Percentiles rank a stretch among this genome's conserved stretches.
These are phyloP conservation scores for Strigomonas oncopelti DNA, from an alignment of 208 protist genomes.

Conservation along the genomic window DNA sequence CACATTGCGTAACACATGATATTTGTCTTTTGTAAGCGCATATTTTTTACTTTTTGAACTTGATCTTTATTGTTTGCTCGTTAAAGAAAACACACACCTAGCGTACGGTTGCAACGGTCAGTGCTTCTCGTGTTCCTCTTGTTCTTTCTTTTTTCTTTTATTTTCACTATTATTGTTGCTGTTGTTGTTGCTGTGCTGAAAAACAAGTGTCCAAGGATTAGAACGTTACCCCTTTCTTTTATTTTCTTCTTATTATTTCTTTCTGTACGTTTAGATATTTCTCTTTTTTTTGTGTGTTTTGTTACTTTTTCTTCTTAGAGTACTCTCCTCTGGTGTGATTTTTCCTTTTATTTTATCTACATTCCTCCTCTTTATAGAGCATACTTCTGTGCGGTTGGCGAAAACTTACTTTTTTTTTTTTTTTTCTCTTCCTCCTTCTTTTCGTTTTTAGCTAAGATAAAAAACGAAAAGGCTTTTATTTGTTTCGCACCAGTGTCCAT, in stretches of 20 bases:
- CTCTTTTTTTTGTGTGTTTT: neutral
- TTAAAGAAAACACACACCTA: too few relatives aligned
- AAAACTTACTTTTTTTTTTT: neutral
- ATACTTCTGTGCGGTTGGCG: too few relatives aligned
- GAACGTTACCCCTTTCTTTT: conserved; percentile 15
- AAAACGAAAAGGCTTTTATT: neutral
- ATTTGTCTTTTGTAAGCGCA: neutral
- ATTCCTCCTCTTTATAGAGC: too few relatives aligned
- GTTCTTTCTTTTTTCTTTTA: conserved; percentile 23
- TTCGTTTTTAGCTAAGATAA: neutral
- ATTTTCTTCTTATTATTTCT: conserved; percentile 16
- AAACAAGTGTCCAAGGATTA: neutral
- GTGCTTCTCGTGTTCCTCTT: conserved; percentile 9
- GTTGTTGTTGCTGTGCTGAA: neutral
- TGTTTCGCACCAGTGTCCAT: too few relatives aligned
- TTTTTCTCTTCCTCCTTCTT: neutral
- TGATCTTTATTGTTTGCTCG: too few relatives aligned
- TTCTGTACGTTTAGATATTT: conserved; percentile 1
- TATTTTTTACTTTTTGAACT: conserved; percentile 9
- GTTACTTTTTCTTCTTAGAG: too few relatives aligned
- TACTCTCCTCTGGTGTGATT: too few relatives aligned
- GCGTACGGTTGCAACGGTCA: too few relatives aligned
- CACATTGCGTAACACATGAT: conserved; percentile 12
- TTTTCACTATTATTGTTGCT: conserved; percentile 17
- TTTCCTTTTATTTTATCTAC: too few relatives aligned